Evolutionary conservation across 2,329 filamentous ascomycete species (phyloP).

Genomic region (Dendrostoma leiphaemia): DNA sequence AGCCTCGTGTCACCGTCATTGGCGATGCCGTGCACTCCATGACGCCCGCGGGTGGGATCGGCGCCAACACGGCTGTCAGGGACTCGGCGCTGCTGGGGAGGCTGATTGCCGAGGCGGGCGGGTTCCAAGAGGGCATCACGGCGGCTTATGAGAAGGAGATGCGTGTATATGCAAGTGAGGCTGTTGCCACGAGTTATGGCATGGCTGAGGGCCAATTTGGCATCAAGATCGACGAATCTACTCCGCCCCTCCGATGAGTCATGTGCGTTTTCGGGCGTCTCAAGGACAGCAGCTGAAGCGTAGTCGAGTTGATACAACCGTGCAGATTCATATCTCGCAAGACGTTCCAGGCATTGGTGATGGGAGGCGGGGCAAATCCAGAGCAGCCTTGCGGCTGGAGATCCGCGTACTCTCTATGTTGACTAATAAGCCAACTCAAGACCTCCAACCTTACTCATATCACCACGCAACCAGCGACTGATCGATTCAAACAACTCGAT

Average conservation of each 20-base stretch:
- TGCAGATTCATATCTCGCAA: no score
- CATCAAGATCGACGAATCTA: conserved; percentile 43
- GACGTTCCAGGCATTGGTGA: no score
- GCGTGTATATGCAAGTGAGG: conserved; percentile 57
- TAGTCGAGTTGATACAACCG: no score
- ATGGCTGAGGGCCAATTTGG: conserved; percentile 43
- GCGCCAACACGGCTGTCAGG: conserved; percentile 55
- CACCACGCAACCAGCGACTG: no score
- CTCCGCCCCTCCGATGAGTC: conserved; percentile 9
- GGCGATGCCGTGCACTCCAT: conserved; percentile 58
- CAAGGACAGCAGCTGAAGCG: no score
- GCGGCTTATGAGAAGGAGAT: conserved; percentile 62
- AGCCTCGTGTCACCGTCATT: conserved; percentile 56
- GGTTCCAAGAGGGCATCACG: conserved; percentile 50
- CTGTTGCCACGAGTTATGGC: conserved; percentile 53
- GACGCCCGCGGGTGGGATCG: conserved; percentile 55
- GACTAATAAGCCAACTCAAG: no score
- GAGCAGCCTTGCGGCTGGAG: no score
- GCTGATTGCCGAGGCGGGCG: conserved; percentile 50
- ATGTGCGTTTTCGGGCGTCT: no score
- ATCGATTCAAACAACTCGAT: not conserved
- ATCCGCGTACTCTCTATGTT: no score
- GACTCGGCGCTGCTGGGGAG: conserved; percentile 54
- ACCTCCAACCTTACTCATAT: no score
- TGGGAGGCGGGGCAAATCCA: no score